Evolutionary conservation across 305 asterid genomes (phyloP), one percentile per base, ranked within the genome.

Genomic region (Caryopteris hybrid): DNA sequence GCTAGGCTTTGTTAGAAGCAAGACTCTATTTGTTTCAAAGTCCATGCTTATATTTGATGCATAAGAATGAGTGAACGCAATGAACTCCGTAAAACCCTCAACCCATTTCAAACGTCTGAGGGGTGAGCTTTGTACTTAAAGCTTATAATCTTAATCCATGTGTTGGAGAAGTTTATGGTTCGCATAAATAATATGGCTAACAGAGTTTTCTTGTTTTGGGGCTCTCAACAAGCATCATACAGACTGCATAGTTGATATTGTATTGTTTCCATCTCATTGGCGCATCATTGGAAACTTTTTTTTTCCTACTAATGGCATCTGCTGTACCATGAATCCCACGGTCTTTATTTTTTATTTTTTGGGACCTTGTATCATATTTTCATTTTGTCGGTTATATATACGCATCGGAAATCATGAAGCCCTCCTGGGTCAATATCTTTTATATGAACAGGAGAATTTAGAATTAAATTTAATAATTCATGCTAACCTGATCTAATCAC

Each of bases 401-500:
- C 64, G n/a, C 11, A 16, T 3, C 51, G 21, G 17, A 14, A 45
- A 20, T 6, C 54, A 17, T 31, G 23, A 3, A 53, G n/a, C 8
- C 14, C 66, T 55, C 47, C 57, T 39, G 14, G 23, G 38, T 25
- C 6, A 38, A 61, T 23, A 18, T 56, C 10, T 13, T 12, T 59
- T n/a, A n/a, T n/a, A n/a, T n/a, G n/a, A n/a, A n/a, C n/a, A n/a
- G n/a, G n/a, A n/a, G n/a, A n/a, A 22, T 68, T 55, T 64, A 33
- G 22, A 57, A 60, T 50, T 36, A 16, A 22, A 1, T n/a, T 14
- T 14, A 25, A 54, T 58, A 64, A 38, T 68, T 18, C 38, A 17
- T 72, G 55, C 61, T 58, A 27, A 31, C 42, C 45, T 38, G 16
- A 50, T 50, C 45, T 76, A 73, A 66, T 64, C 76, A 70, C 86